Percentiles rank a stretch among this genome's conserved stretches.
These are phyloP conservation scores for Dactylellina haptotyla DNA, from an alignment of 2,329 filamentous ascomycete species.

Conservation along the genomic window DNA sequence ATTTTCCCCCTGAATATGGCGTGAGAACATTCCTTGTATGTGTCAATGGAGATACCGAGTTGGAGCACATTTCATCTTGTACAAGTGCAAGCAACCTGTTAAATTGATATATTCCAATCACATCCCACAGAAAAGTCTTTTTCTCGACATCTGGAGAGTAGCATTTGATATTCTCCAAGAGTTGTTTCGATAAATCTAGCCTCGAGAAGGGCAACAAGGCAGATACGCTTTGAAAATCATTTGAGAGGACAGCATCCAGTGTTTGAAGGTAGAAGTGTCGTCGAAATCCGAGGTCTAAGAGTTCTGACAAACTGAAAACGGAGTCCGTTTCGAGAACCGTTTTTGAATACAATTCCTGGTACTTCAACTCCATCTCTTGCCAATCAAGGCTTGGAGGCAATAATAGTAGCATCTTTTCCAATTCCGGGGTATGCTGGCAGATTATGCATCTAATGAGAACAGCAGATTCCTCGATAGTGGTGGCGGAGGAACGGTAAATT, in stretches of 20 bases:
- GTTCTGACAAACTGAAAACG: background rate
- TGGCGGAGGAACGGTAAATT: background rate
- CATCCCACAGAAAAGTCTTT: too few relatives aligned
- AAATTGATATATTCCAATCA: too few relatives aligned
- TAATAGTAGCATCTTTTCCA: background rate
- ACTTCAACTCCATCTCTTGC: background rate
- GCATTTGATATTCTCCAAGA: background rate
- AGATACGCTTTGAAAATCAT: background rate
- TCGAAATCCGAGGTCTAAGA: conserved; percentile 2
- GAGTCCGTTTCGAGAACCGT: background rate
- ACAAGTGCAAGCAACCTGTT: too few relatives aligned
- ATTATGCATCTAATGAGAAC: background rate
- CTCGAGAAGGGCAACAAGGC: background rate
- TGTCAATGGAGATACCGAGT: too few relatives aligned
- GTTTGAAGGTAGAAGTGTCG: background rate
- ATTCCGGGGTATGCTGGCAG: background rate
- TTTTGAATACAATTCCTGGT: background rate
- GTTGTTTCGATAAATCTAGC: background rate
- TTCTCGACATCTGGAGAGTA: too few relatives aligned
- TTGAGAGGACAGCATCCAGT: background rate
- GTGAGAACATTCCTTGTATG: too few relatives aligned
- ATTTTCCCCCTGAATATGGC: too few relatives aligned
- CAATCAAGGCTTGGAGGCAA: background rate
- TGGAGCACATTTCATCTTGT: too few relatives aligned
- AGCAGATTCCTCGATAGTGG: background rate